Percentiles rank a stretch among this genome's conserved stretches.
Conservation (phyloP, 2,329 filamentous ascomycete genomes). For the Aspergillus ochraceus region DNA sequence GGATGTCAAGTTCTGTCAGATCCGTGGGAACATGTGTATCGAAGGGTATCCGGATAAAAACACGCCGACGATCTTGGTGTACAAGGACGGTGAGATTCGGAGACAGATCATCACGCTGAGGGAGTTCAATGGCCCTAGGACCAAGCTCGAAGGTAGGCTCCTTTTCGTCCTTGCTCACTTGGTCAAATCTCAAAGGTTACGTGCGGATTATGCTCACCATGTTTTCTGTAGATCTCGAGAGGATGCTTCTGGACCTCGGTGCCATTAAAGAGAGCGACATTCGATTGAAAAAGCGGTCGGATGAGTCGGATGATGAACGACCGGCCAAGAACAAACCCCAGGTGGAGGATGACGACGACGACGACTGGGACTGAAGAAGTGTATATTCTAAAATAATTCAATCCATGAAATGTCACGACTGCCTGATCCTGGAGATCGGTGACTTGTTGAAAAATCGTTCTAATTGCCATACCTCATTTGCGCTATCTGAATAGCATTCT, state of each 20-base stretch:
- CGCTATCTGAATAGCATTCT: not conserved
- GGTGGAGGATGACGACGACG: slow-evolving; percentile 51
- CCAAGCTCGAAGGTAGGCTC: slow-evolving; percentile 57
- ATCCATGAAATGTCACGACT: not conserved
- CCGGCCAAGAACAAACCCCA: slow-evolving; percentile 52
- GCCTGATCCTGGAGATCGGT: slow-evolving; percentile 3
- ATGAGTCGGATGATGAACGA: slow-evolving; percentile 56
- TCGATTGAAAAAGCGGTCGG: slow-evolving; percentile 62
- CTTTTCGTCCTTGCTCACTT: not conserved
- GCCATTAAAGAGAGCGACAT: slow-evolving; percentile 77
- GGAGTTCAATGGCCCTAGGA: slow-evolving; percentile 71
- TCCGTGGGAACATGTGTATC: slow-evolving; percentile 86
- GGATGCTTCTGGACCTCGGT: slow-evolving; percentile 76
- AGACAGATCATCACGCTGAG: slow-evolving; percentile 88
- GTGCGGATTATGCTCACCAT: not conserved
- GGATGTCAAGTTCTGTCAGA: slow-evolving; percentile 97
- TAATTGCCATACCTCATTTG: not conserved
- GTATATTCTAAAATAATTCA: slow-evolving; percentile 3
- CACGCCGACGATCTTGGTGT: slow-evolving; percentile 89
- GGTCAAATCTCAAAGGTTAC: not conserved
- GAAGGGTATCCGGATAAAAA: slow-evolving; percentile 95
- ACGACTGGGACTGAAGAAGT: slow-evolving; percentile 58
- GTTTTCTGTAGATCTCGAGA: slow-evolving; percentile 64
- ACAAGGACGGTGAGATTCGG: slow-evolving; percentile 88
- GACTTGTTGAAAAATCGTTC: not conserved